A percentile compares a stretch with the other conserved stretches of the same genome.
Conservation (phyloP, 345 rosid genomes). For the Arabis hirsuta region DNA sequence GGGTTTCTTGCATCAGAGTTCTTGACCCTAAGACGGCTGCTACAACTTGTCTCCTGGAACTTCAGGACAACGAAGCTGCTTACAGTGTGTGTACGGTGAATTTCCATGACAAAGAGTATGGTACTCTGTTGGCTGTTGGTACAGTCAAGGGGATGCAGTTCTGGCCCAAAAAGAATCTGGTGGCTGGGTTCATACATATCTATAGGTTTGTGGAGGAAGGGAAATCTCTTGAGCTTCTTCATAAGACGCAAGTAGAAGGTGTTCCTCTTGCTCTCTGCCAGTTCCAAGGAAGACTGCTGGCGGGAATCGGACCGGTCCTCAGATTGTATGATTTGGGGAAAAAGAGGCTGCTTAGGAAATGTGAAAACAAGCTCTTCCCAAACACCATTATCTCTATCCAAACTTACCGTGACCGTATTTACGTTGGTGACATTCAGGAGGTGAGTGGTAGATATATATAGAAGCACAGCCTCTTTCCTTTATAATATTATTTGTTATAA, state of each 20-base stretch:
- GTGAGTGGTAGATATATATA: constrained; percentile 46
- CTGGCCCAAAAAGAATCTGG: constrained; percentile 72
- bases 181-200: constrained; percentile 84
- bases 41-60: constrained; percentile 93
- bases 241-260: constrained; percentile 96
- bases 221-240: constrained; percentile 80
- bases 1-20: constrained; percentile 98
- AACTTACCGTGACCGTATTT: constrained; percentile 92
- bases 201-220: constrained; percentile 95
- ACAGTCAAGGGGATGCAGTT: constrained; percentile 92
- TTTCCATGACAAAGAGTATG: constrained; percentile 95
- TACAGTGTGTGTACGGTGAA: constrained; percentile 90
- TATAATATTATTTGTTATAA: background rate
- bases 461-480: background rate
- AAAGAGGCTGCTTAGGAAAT: constrained; percentile 87
- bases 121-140: constrained; percentile 92
- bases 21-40: constrained; percentile 80
- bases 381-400: constrained; percentile 76
- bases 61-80: constrained; percentile 98
- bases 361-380: constrained; percentile 95
- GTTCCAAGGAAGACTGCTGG: constrained; percentile 93
- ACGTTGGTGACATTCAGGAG: constrained; percentile 97
- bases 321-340: constrained; percentile 94
- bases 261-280: constrained; percentile 89
- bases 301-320: constrained; percentile 88